Conservation (phyloP, 257 asterid species). For the Catharanthus roseus region DNA sequence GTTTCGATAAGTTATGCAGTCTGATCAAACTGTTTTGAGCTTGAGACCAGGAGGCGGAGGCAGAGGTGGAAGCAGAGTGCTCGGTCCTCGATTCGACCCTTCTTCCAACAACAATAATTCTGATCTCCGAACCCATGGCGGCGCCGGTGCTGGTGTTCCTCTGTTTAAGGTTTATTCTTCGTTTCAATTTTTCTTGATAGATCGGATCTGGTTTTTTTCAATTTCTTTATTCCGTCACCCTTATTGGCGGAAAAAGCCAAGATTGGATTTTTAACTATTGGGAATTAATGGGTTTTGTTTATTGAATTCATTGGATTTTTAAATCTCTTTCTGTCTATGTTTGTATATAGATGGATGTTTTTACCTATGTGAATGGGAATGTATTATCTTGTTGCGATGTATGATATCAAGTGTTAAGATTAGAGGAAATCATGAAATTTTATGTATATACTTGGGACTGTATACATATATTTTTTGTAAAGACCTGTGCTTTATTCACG, state of each 20-base stretch:
- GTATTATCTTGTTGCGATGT: background rate
- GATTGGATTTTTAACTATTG: constrained; percentile 4
- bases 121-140: constrained; percentile 41
- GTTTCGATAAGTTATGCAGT: constrained; percentile 40
- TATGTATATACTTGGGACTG: background rate
- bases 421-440: background rate
- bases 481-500: background rate
- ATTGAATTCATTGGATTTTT: background rate
- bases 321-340: background rate
- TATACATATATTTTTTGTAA: too few species aligned
- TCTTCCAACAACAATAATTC: constrained; percentile 23
- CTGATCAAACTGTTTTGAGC: constrained; percentile 48
- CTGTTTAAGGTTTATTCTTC: constrained; percentile 21
- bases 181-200: background rate
- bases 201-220: constrained; percentile 16
- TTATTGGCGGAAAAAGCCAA: background rate
- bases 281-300: background rate
- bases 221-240: background rate
- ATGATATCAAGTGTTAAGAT: background rate
- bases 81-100: constrained; percentile 40
- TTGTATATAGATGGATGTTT: background rate
- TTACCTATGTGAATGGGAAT: background rate
- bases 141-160: constrained; percentile 12
- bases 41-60: constrained; percentile 56
- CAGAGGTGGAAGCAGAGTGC: constrained; percentile 34